phyloP scores from a whole-genome alignment of 192 early-diverging fungal genomes.

The Coemansia sp. region DNA sequence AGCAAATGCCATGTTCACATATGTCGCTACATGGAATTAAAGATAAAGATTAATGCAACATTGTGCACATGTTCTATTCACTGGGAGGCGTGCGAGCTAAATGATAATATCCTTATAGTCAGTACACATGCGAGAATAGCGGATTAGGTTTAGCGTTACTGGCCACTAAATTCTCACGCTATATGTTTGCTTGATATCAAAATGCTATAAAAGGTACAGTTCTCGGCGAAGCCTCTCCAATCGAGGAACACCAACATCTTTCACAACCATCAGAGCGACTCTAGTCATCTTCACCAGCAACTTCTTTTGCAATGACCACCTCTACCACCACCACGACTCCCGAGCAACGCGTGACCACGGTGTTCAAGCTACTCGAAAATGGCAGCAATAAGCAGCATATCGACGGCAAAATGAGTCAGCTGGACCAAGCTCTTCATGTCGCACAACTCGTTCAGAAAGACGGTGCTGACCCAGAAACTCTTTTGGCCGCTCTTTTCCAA shows the following conservation, averaged over 20 bases:
- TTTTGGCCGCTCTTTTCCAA: conserved; percentile 58
- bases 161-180: too few species aligned
- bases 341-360: conserved; percentile 21
- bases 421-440: conserved; percentile 63
- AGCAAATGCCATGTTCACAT: background rate
- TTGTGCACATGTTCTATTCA: background rate
- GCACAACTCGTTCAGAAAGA: conserved; percentile 47
- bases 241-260: background rate
- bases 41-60: background rate
- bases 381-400: conserved; percentile 61
- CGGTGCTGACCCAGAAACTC: conserved; percentile 54
- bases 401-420: conserved; percentile 61
- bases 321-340: background rate
- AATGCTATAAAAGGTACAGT: too few species aligned
- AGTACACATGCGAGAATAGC: too few species aligned
- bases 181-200: too few species aligned
- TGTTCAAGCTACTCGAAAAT: conserved; percentile 58
- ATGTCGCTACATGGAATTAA: too few species aligned
- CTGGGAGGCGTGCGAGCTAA: too few species aligned
- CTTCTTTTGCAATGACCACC: background rate
- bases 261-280: background rate
- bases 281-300: background rate
- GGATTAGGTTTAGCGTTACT: too few species aligned
- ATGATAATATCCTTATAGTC: too few species aligned
- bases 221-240: too few species aligned